A percentile compares a stretch with the other conserved stretches of the same genome.
Evolutionary conservation across 306 rosid species (phyloP).

Genomic region (Cucumis hystrix): DNA sequence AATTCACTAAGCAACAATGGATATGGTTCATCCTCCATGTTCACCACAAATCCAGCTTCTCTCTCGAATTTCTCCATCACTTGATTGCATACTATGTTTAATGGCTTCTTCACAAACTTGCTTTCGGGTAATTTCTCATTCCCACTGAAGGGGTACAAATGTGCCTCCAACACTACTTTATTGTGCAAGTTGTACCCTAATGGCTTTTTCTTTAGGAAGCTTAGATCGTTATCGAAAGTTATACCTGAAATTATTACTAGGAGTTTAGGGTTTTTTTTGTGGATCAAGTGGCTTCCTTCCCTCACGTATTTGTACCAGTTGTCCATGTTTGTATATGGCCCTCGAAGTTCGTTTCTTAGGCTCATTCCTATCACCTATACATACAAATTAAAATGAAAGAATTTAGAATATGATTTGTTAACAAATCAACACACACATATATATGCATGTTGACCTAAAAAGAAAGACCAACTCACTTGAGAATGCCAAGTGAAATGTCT

Average conservation of each 20-base stretch:
- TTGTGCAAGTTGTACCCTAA: constrained; percentile 10
- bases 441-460: too few relatives aligned
- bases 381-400: too few relatives aligned
- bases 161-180: constrained; percentile 29
- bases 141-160: constrained; percentile 41
- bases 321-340: constrained; percentile 11
- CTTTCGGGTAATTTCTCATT: constrained; percentile 12
- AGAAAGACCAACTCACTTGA: constrained; percentile 6
- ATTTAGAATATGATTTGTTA: too few relatives aligned
- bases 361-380: constrained; percentile 26
- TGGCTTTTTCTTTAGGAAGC: constrained; percentile 16
- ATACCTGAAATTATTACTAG: constrained; percentile 25
- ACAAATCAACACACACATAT: too few relatives aligned
- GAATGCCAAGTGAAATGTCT: constrained; percentile 8
- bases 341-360: constrained; percentile 35
- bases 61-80: constrained; percentile 13
- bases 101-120: constrained; percentile 28
- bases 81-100: constrained; percentile 27
- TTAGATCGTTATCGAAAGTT: constrained; percentile 21
- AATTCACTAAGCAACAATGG: constrained; percentile 35
- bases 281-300: constrained; percentile 21
- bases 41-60: constrained; percentile 31
- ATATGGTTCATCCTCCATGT: constrained; percentile 7
- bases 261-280: constrained; percentile 13
- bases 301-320: constrained; percentile 31